These are phyloP conservation scores for Aspergillus sclerotioniger DNA, from an alignment of 495 filamentous ascomycete genomes.

Conservation along the genomic window DNA sequence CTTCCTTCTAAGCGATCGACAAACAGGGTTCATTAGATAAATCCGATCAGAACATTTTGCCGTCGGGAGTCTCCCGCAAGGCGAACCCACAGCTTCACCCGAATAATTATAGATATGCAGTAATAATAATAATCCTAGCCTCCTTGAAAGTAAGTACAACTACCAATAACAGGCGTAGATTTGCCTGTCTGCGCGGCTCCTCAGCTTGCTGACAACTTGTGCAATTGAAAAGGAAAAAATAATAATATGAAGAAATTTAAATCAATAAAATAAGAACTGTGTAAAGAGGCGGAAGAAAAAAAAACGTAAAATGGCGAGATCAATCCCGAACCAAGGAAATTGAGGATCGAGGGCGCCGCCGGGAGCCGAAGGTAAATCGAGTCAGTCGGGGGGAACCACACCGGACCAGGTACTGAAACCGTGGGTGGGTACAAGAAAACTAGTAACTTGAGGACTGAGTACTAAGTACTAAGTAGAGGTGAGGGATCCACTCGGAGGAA, in stretches of 20 bases:
- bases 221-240: background rate
- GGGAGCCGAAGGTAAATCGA: background rate
- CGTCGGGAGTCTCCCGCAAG: too few species aligned
- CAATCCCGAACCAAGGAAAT: background rate
- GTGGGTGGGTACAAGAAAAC: background rate
- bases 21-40: too few species aligned
- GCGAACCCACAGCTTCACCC: too few species aligned
- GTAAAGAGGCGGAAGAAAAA: conserved; percentile 1
- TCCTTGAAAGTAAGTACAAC: too few species aligned
- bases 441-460: background rate
- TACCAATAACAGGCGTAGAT: too few species aligned
- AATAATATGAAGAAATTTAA: too few species aligned
- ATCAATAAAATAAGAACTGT: background rate
- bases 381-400: conserved; percentile 10
- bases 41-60: too few species aligned
- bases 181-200: too few species aligned
- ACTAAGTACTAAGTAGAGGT: background rate
- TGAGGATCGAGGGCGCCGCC: conserved; percentile 3
- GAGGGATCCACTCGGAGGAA: conserved; percentile 2
- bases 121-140: too few species aligned
- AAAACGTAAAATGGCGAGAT: background rate
- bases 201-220: too few species aligned
- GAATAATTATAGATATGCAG: too few species aligned
- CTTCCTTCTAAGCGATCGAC: too few species aligned
- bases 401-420: conserved; percentile 5